phyloP scores from a whole-genome alignment of 345 rosid species.

The Bruguiera gymnorhiza region DNA sequence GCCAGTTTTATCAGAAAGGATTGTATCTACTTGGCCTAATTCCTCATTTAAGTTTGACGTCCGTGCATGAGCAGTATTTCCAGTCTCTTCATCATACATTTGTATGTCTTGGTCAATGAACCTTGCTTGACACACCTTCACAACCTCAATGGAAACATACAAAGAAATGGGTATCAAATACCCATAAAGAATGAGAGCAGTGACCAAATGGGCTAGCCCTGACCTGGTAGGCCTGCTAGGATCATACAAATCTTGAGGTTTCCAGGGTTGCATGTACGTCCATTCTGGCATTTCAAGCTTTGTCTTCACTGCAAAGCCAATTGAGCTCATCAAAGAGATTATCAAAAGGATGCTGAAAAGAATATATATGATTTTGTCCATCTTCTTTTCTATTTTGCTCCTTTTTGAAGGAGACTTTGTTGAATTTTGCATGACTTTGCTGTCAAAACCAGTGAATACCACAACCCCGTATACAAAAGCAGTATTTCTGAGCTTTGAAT shows the following conservation, averaged over 20 bases:
- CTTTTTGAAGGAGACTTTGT: conserved; percentile 88
- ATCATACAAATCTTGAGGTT: conserved; percentile 50
- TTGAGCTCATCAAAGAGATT: conserved; percentile 72
- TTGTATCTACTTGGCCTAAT: conserved; percentile 95
- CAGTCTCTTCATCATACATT: conserved; percentile 90
- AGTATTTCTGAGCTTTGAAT: conserved; percentile 94
- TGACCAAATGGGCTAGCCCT: conserved; percentile 75
- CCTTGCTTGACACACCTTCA: conserved; percentile 92
- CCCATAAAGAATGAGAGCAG: conserved; percentile 96
- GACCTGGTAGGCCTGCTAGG: conserved; percentile 56
- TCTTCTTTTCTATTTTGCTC: conserved; percentile 75
- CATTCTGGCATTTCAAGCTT: conserved; percentile 70
- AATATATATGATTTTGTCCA: conserved; percentile 88
- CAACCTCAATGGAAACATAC: conserved; percentile 94
- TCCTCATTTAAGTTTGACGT: conserved; percentile 98
- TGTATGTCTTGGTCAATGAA: conserved; percentile 82
- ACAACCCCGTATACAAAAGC: conserved; percentile 73
- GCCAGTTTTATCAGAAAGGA: conserved; percentile 97
- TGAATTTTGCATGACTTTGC: conserved; percentile 92
- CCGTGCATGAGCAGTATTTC: conserved; percentile 78
- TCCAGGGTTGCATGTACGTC: conserved; percentile 69
- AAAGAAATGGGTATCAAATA: conserved; percentile 95
- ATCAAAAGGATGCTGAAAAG: conserved; percentile 67
- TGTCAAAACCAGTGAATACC: conserved; percentile 85
- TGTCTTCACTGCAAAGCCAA: conserved; percentile 82